Evolutionary conservation across 2,329 filamentous ascomycete species (phyloP).

Genomic region (Nemania abortiva): DNA sequence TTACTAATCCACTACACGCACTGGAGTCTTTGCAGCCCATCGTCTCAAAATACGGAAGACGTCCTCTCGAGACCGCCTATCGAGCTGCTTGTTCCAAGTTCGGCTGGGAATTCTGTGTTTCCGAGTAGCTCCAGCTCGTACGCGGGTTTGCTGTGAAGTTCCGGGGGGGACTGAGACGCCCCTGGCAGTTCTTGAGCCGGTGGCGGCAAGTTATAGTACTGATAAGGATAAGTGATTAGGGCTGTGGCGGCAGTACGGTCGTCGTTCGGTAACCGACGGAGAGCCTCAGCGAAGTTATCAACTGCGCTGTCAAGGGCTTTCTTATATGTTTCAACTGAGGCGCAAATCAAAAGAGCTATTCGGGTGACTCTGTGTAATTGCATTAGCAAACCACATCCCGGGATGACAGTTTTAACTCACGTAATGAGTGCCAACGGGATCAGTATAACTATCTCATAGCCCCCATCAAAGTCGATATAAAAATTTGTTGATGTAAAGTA

Average conservation of each 20-base stretch:
- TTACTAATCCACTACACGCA: no score
- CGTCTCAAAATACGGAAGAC: no score
- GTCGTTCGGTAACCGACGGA: background rate
- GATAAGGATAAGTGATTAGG: background rate
- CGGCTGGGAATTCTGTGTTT: background rate
- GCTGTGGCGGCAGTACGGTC: background rate
- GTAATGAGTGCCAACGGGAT: background rate
- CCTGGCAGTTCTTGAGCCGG: background rate
- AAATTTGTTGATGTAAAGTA: no score
- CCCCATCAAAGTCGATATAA: no score
- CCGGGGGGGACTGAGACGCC: no score
- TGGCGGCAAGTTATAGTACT: background rate
- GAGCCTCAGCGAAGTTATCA: background rate
- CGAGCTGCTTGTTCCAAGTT: background rate
- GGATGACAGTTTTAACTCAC: background rate
- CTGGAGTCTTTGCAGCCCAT: no score
- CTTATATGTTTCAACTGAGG: background rate
- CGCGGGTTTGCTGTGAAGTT: background rate
- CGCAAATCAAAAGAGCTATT: background rate
- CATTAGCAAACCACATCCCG: background rate
- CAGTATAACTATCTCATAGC: no score
- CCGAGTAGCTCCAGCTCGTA: background rate
- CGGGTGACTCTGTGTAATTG: background rate
- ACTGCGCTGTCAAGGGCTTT: background rate
- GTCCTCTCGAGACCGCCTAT: no score